These are phyloP conservation scores for Kodamaea sp. DNA, from an alignment of 1,139 yeast species.

Conservation along the genomic window DNA sequence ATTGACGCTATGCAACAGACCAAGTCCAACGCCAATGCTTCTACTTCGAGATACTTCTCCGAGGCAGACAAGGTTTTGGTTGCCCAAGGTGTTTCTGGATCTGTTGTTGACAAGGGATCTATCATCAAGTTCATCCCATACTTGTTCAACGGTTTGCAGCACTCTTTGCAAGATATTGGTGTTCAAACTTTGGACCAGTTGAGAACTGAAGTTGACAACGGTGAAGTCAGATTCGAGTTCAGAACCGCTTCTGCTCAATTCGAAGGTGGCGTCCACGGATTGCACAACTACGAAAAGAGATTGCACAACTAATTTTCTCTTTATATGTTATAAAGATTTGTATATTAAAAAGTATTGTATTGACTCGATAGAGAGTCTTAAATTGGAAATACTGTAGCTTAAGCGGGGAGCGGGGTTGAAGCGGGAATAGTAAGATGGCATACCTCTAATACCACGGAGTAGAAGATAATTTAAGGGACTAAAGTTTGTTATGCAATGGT, in stretches of 20 bases:
- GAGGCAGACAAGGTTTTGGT: conserved; percentile 94
- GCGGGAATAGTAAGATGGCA: too few species aligned
- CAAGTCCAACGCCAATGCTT: conserved; percentile 84
- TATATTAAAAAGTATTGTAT: conserved; percentile 5
- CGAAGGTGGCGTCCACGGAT: conserved; percentile 97
- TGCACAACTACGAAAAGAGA: conserved; percentile 97
- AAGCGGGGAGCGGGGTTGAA: too few species aligned
- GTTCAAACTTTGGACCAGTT: conserved; percentile 64
- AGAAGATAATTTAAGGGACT: too few species aligned
- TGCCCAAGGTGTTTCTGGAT: conserved; percentile 98
- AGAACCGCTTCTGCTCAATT: conserved; percentile 98
- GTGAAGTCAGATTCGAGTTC: conserved; percentile 88
- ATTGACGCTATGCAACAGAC: conserved; percentile 99
- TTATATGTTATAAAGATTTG: conserved; percentile 2
- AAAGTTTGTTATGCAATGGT: too few species aligned
- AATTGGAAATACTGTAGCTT: too few species aligned
- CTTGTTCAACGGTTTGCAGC: conserved; percentile 93
- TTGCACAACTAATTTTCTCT: conserved; percentile 65
- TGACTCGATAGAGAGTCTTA: too few species aligned
- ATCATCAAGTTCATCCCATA: conserved; percentile 91
- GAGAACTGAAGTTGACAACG: conserved; percentile 63
- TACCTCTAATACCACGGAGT: too few species aligned
- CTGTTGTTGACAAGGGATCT: conserved; percentile 96
- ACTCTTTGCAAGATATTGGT: conserved; percentile 98
- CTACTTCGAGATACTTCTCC: conserved; percentile 96